Base-by-base conservation (phyloP, 2,329 filamentous ascomycete genomes). In the Colletotrichum graminicola region DNA sequence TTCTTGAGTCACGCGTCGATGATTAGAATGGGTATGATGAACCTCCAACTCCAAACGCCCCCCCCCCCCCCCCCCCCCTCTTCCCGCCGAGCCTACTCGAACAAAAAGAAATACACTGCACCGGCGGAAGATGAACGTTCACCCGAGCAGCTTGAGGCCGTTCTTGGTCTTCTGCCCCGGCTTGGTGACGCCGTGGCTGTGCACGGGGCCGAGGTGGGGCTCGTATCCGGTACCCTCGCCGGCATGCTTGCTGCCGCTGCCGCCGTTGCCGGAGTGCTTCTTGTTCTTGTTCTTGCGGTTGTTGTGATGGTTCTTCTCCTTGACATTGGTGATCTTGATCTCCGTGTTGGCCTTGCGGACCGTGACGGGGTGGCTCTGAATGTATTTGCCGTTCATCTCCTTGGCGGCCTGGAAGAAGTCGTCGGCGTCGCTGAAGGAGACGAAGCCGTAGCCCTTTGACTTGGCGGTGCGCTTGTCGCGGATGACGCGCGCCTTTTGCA, bases 351-450 rank as follows among this genome's bases (percentile, higher is more conserved):
- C 94, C 80, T 96, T 93, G 81, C 93, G 91, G 75, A 98, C 89
- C 34, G 93, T 85, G 36, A 98, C 93, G 0, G 96, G 96, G 81
- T 98, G 96, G 80, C 94, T 98, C 77, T 97, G 95, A 79, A 99
- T 98, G 82, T 99, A 99, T 84, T 99, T 98, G 76, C 95, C 95
- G 78, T 98, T 93, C 96, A 98, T 98, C 84, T 98, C 95, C 83
- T 96, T 94, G 77, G 94, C 95, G 1, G 96, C 95, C 77, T 94
- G 90, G 86, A 99, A 98, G 80, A 97, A 98, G 78, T 98, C 95
- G 80, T 99, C 96, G 39, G 94, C 93, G 79, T 98, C 93, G 77
- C 91, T 92, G 83, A 99, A 98, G 81, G 94, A 96, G 67, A 99
- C 95, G 78, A 99, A 99, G 3, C 96, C 96, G 79, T 94, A 99